Evolutionary conservation across 2,329 filamentous ascomycete genomes (phyloP).

Genomic region (Colletotrichum lini): DNA sequence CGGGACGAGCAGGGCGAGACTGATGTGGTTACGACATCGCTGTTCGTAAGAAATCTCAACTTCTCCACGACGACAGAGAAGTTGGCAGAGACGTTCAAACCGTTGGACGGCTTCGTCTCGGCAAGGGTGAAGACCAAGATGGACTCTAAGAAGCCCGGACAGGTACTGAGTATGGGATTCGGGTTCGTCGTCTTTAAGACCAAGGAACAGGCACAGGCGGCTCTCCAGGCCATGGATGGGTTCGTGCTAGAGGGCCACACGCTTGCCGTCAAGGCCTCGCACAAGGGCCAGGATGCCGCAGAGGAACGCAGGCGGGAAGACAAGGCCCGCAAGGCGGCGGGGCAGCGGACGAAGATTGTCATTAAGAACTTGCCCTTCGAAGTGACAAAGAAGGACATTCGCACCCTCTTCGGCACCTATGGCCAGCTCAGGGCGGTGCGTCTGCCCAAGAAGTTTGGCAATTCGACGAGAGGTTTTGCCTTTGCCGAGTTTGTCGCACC

Average conservation of each 20-base stretch:
- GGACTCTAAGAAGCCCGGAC: conserved; percentile 90
- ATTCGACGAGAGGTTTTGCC: conserved; percentile 90
- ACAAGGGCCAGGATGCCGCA: conserved; percentile 88
- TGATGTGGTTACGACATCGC: conserved; percentile 78
- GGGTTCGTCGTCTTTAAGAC: conserved; percentile 92
- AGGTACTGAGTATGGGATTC: conserved; percentile 96
- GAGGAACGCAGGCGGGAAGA: conserved; percentile 89
- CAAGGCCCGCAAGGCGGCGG: conserved; percentile 82
- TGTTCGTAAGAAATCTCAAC: conserved; percentile 95
- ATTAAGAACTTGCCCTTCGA: conserved; percentile 99
- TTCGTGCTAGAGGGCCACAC: conserved; percentile 89
- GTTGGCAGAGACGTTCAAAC: conserved; percentile 82
- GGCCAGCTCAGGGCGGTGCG: conserved; percentile 93
- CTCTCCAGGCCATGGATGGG: conserved; percentile 88
- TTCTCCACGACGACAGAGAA: conserved; percentile 87
- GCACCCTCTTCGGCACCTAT: conserved; percentile 88
- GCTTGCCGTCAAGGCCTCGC: conserved; percentile 86
- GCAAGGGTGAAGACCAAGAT: conserved; percentile 93
- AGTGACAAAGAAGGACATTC: conserved; percentile 91
- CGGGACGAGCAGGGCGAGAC: conserved; percentile 67
- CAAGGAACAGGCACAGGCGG: conserved; percentile 83
- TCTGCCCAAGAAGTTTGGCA: conserved; percentile 95
- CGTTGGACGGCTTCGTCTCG: conserved; percentile 89
- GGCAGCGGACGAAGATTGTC: conserved; percentile 89
- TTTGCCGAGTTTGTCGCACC: conserved; percentile 96